Evolutionary conservation across 768 basidiomycete genomes (phyloP).

Genomic region (Hemileccinum rubropunctum): DNA sequence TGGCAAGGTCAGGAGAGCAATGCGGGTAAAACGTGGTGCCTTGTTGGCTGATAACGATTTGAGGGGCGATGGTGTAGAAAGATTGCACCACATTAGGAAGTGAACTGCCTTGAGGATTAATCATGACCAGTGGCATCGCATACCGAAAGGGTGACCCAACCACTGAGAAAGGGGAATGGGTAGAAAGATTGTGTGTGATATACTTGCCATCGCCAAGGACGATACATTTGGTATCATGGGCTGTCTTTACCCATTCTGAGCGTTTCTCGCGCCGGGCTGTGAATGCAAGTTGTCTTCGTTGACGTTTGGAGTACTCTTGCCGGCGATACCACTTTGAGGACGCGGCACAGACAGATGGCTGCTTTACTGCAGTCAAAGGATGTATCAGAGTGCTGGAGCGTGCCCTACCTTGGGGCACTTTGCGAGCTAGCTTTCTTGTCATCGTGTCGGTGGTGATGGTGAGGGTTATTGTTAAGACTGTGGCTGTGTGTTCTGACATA

Average conservation of each 20-base stretch:
- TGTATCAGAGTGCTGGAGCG: conserved; percentile 23
- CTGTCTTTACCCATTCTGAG: conserved; percentile 32
- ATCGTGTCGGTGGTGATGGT: conserved; percentile 12
- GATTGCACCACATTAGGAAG: conserved; percentile 3
- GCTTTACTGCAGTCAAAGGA: conserved; percentile 25
- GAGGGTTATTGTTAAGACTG: background rate
- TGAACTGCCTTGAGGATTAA: conserved; percentile 2
- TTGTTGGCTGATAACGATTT: conserved; percentile 36
- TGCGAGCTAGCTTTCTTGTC: conserved; percentile 21
- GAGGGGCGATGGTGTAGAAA: conserved; percentile 34
- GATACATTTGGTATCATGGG: conserved; percentile 36
- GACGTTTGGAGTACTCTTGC: conserved; percentile 20
- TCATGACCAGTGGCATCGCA: conserved; percentile 6
- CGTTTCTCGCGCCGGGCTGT: conserved; percentile 25
- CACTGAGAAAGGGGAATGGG: conserved; percentile 2
- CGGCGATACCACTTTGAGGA: conserved; percentile 21
- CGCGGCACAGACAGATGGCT: conserved; percentile 14
- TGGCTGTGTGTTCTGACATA: background rate
- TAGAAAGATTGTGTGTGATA: conserved; percentile 27
- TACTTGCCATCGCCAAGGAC: conserved; percentile 42
- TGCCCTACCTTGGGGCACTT: conserved; percentile 26
- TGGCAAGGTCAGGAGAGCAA: conserved; percentile 33
- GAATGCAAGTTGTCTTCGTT: conserved; percentile 19
- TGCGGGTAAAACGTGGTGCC: conserved; percentile 42
- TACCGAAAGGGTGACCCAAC: conserved; percentile 18